Conservation (phyloP, 768 basidiomycete species). For the Pulveroboletus sp. region DNA sequence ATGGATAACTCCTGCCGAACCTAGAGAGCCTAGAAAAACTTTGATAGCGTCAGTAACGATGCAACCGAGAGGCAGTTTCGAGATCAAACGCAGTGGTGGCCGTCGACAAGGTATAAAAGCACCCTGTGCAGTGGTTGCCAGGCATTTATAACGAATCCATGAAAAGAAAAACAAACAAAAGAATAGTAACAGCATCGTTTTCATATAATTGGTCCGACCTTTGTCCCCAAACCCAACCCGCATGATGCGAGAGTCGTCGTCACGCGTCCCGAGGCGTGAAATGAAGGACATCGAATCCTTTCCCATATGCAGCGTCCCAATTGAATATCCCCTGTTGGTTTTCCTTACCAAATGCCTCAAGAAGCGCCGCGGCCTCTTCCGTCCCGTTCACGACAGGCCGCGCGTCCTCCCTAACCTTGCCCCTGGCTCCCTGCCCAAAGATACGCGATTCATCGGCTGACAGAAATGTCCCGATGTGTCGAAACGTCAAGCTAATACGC, state of each 20-base stretch:
- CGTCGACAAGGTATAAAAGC: neutral
- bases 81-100: too few species aligned
- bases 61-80: too few species aligned
- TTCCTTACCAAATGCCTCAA: constrained; percentile 68
- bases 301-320: constrained; percentile 63
- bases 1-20: neutral
- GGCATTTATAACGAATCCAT: constrained; percentile 13
- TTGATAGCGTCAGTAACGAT: too few species aligned
- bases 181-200: constrained; percentile 17
- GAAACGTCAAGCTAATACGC: constrained; percentile 77
- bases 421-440: constrained; percentile 69
- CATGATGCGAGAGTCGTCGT: constrained; percentile 1
- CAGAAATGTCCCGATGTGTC: constrained; percentile 74
- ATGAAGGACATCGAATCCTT: constrained; percentile 68
- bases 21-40: neutral
- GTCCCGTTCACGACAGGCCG: constrained; percentile 49
- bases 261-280: constrained; percentile 29
- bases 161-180: constrained; percentile 9
- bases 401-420: constrained; percentile 54
- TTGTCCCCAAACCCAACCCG: neutral
- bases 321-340: constrained; percentile 67
- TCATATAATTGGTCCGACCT: neutral
- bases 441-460: constrained; percentile 47
- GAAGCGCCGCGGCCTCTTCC: constrained; percentile 44
- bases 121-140: constrained; percentile 19